Evolutionary conservation across 352 stramenopile species (phyloP), one percentile per base, ranked within the genome.

Genomic region (Pythium phragmiticola): DNA sequence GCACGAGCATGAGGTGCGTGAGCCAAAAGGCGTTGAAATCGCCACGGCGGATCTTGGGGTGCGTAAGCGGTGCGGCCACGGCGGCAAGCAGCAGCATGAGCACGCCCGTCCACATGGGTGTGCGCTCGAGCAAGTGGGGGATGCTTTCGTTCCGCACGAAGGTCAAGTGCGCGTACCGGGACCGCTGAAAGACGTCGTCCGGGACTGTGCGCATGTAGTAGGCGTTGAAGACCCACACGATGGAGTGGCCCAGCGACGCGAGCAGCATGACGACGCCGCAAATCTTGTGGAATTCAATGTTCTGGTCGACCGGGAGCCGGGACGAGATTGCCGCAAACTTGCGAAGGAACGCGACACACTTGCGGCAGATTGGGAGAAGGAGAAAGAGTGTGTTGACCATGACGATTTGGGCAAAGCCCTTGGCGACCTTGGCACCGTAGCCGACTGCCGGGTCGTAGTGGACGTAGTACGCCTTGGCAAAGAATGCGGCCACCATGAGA

Each of bases 191-290:
- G 7, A 78, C 65, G 0, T 69, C 49, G 2, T 75, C 30, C 0
- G 74, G 56, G 13, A 77, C 74, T 0, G 76, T 82, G 6, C 73
- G 73, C 16, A 79, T 65, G 60, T 87, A 86, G 49, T 80, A 72
- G 26, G 87, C 77, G 51, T 87, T 88, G 19, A 82, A 68, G 14
- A 88, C 33, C 77, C 80, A 88, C 14, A 75, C 76, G 8, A 54
- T 60, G 1, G 79, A 78, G 72, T 90, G 82, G 4, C 70, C 80
- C 23, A 89, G 47, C 11, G 76, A 82, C 28, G 82, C 80, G n/a
- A 88, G 60, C 51, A 92, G 60, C 61, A 88, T 66, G 19, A 90
- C 76, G 23, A 88, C 60, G 19, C 82, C 82, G 14, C 76, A 86
- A 6, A 39, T 39, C 34, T 39, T 62, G 43, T 62, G 55, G 4